Evolutionary conservation across 352 stramenopile species (phyloP).

Genomic region (Blastocystis sp.): DNA sequence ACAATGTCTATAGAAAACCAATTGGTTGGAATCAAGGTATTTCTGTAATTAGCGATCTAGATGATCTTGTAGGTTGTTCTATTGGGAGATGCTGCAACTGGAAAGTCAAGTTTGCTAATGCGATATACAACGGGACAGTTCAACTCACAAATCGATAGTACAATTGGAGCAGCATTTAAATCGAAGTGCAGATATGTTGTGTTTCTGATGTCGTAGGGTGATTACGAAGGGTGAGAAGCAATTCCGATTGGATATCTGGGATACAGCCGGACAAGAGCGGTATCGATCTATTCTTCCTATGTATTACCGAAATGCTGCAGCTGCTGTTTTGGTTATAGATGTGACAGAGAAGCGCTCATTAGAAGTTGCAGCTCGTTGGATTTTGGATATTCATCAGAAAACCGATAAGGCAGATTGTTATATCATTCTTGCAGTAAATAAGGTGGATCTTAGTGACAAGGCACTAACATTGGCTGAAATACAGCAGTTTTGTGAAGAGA

Average conservation of each 20-base stretch:
- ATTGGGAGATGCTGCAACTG: slow-evolving; percentile 43
- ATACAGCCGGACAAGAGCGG: slow-evolving; percentile 55
- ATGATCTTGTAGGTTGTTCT: slow-evolving; percentile 31
- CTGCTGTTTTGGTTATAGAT: slow-evolving; percentile 78
- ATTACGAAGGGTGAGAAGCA: background rate
- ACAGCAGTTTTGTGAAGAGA: slow-evolving; percentile 4
- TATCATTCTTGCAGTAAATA: slow-evolving; percentile 57
- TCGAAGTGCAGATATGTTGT: slow-evolving; percentile 13
- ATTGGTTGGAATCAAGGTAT: slow-evolving; percentile 22
- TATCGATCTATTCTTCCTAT: slow-evolving; percentile 69
- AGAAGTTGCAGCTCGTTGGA: slow-evolving; percentile 68
- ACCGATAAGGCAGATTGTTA: slow-evolving; percentile 25
- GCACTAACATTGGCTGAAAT: background rate
- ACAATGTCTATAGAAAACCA: slow-evolving; percentile 5
- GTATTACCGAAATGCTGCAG: slow-evolving; percentile 81
- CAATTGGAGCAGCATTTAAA: slow-evolving; percentile 51
- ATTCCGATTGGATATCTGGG: slow-evolving; percentile 58
- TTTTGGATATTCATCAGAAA: slow-evolving; percentile 56
- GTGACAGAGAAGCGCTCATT: slow-evolving; percentile 74
- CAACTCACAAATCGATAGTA: slow-evolving; percentile 35
- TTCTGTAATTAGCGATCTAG: background rate
- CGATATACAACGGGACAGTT: slow-evolving; percentile 51
- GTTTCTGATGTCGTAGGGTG: background rate
- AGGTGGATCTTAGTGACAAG: slow-evolving; percentile 28
- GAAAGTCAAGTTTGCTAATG: slow-evolving; percentile 51